Base-by-base conservation (phyloP, 768 basidiomycete genomes). In the Paxillus rubicundulus region DNA sequence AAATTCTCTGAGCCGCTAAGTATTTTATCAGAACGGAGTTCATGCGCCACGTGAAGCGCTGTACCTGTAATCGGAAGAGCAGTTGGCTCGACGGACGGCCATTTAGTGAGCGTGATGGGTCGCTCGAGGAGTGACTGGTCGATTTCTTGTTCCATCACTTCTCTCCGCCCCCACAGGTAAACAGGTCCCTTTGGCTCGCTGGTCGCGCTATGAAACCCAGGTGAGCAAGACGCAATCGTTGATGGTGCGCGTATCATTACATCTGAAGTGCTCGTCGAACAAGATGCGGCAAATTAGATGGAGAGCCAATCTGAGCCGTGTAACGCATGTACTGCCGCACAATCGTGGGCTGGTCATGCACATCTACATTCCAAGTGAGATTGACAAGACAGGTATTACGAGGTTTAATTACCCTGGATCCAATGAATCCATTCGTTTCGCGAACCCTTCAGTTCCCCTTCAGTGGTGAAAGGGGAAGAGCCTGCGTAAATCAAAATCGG, bases 351-450 rank as follows among this genome's bases (percentile, higher is more conserved):
- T 89, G 87, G 61, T 89, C 87, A n/a, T 81, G 82, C 6, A 83
- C 74, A 64, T 88, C 85, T 87, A 58, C 40, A 21, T 46, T 32
- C 13, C 9, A 28, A 28, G 24, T 44, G 10, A 52, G 37, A 7
- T 32, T 32, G n/a, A 18, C 24, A 13, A 18, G n/a, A n/a, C 38
- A 20, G 12, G 36, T 28, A 33, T 30, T 18, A 17, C 28, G 9
- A 32, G 42, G 13, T n/a, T 4, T 10, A 4, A 17, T 4, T 56
- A 82, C 85, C 86, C 73, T 89, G 85, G 3, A 82, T 53, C 80
- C 85, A 86, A 76, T 86, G 82, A 36, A 86, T 85, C 77, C 81
- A 88, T 59, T 88, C 87, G 56, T 89, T 89, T 57, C 85, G 74
- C 0, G 75, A 75, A 0, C 86, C 87, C 41, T 72, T 79, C 41